phyloP scores from a whole-genome alignment of 768 basidiomycete genomes.

The Phylloporus sp. region DNA sequence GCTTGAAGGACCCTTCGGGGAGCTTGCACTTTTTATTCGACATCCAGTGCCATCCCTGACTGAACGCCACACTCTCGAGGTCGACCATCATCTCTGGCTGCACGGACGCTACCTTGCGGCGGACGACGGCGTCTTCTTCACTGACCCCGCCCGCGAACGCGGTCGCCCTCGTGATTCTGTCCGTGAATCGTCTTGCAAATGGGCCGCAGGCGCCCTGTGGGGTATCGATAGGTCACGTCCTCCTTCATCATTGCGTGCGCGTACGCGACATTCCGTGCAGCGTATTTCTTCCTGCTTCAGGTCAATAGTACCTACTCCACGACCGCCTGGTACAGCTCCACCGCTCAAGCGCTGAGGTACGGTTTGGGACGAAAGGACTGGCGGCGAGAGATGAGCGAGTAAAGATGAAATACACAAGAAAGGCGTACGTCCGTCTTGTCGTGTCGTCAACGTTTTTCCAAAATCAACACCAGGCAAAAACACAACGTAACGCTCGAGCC shows the following conservation, averaged over 20 bases:
- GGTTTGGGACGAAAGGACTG: constrained; percentile 8
- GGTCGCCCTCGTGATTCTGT: not conserved
- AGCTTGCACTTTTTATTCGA: constrained; percentile 98
- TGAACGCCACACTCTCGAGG: constrained; percentile 92
- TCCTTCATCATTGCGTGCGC: too few species aligned
- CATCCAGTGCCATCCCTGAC: constrained; percentile 95
- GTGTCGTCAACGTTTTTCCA: constrained; percentile 34
- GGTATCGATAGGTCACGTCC: too few species aligned
- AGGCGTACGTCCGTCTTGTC: constrained; percentile 14
- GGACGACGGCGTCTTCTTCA: constrained; percentile 10
- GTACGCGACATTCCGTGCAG: constrained; percentile 14
- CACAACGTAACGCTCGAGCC: constrained; percentile 59
- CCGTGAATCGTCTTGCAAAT: too few species aligned
- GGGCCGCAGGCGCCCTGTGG: too few species aligned
- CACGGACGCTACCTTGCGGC: constrained; percentile 31
- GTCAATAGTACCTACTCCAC: constrained; percentile 23
- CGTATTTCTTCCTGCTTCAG: constrained; percentile 20
- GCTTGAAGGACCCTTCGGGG: constrained; percentile 96
- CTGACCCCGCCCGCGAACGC: constrained; percentile 6
- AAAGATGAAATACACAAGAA: not conserved
- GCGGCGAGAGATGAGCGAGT: not conserved
- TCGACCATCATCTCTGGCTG: constrained; percentile 85
- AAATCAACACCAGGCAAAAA: constrained; percentile 71
- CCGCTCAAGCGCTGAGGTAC: constrained; percentile 9
- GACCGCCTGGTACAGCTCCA: constrained; percentile 29